Percentiles rank a stretch among this genome's conserved stretches.
These are phyloP conservation scores for Bassia scoparia DNA, from an alignment of 148 eudicot species.

Conservation along the genomic window DNA sequence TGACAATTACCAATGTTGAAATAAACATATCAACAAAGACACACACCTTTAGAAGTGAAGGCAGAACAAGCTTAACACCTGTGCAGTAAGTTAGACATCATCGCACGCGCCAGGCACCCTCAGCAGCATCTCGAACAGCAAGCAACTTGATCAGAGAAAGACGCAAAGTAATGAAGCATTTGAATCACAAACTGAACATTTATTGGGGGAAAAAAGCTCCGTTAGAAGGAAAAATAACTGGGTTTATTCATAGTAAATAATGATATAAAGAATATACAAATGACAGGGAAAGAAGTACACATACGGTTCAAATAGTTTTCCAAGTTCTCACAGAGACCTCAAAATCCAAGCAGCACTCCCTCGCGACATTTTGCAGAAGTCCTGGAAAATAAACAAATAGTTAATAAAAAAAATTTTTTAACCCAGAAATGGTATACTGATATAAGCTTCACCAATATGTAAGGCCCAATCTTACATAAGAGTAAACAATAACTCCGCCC, in stretches of 20 bases:
- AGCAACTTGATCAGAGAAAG: conserved; percentile 97
- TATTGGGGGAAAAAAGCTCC: neutral
- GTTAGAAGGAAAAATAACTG: neutral
- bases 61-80: conserved; percentile 93
- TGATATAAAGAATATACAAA: neutral
- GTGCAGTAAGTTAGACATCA: conserved; percentile 94
- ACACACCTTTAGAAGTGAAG: conserved; percentile 81
- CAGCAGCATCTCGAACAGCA: conserved; percentile 98
- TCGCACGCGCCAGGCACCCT: conserved; percentile 98
- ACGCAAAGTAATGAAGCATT: conserved; percentile 75
- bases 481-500: neutral
- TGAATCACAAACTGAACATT: conserved; percentile 73
- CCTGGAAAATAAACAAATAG: conserved; percentile 35
- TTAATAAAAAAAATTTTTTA: neutral
- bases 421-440: neutral
- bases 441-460: neutral
- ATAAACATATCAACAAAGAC: neutral
- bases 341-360: conserved; percentile 88
- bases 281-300: conserved; percentile 10
- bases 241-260: neutral
- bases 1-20: neutral
- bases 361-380: conserved; percentile 87
- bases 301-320: conserved; percentile 94
- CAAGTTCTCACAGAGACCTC: conserved; percentile 97
- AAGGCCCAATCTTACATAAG: neutral